Percentiles rank a stretch among this genome's conserved stretches.
Evolutionary conservation across 305 asterid genomes (phyloP).

Genomic region (Solanum hybrid): DNA sequence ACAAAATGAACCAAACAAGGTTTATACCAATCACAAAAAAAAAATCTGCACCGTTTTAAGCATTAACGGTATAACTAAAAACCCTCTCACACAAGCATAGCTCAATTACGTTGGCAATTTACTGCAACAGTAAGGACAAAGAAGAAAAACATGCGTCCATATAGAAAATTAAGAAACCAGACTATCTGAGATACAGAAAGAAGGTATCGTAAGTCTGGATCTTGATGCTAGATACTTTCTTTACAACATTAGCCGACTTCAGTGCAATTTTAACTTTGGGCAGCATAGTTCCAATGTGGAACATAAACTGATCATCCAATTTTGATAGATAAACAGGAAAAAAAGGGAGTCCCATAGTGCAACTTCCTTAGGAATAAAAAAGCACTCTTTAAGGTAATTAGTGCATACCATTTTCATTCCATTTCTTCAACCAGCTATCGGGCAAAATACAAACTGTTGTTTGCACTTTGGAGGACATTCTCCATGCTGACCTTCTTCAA

Average conservation of each 20-base stretch:
- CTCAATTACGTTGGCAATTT: not conserved
- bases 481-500: constrained; percentile 26
- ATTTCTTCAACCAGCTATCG: not conserved
- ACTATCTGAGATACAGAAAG: not conserved
- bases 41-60: not conserved
- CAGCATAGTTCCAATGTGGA: not conserved
- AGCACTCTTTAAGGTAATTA: not conserved
- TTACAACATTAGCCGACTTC: not conserved
- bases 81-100: not conserved
- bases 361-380: not conserved
- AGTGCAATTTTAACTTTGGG: not conserved
- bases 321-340: not conserved
- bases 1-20: not conserved
- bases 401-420: not conserved
- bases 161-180: not conserved
- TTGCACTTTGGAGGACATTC: constrained; percentile 36
- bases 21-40: not conserved
- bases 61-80: not conserved
- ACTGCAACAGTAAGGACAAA: not conserved
- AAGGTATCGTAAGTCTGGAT: not conserved
- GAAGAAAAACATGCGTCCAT: not conserved
- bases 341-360: not conserved
- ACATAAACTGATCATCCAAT: not conserved
- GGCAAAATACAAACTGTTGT: constrained; percentile 17
- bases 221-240: not conserved